A percentile compares a stretch with the other conserved stretches of the same genome.
Conservation (phyloP, 129 eudicot genomes). For the Oenanthe sinensis region DNA sequence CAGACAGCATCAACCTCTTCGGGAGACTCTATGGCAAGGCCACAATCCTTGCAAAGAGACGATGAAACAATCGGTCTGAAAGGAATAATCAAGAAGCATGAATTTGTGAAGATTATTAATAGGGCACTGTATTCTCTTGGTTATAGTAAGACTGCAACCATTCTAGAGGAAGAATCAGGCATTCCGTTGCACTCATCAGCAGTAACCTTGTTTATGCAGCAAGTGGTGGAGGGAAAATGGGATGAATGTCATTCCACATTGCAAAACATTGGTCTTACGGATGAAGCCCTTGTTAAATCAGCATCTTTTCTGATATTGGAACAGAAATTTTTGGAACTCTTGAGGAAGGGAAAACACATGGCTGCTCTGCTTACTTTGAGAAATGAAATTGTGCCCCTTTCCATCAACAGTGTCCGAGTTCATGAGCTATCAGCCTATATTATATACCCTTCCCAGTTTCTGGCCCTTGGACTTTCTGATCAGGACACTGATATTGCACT, state of each 20-base stretch:
- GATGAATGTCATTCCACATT: conserved; percentile 23
- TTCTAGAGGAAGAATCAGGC: conserved; percentile 31
- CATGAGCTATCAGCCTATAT: conserved; percentile 26
- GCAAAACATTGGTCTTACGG: conserved; percentile 20
- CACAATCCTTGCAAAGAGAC: conserved; percentile 20
- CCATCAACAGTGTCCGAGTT: conserved; percentile 18
- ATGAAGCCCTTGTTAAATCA: conserved; percentile 16
- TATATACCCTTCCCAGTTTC: conserved; percentile 12
- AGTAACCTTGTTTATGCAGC: conserved; percentile 20
- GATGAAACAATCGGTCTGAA: conserved; percentile 21
- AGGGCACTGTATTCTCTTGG: conserved; percentile 30
- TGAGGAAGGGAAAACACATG: conserved; percentile 16
- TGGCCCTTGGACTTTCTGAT: conserved; percentile 1
- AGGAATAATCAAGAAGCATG: conserved; percentile 28
- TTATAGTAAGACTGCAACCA: conserved; percentile 21
- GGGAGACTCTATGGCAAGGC: conserved; percentile 24
- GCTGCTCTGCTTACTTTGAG: conserved; percentile 26
- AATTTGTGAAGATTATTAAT: conserved; percentile 23
- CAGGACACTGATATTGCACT: conserved; percentile 6
- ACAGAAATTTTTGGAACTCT: conserved; percentile 24
- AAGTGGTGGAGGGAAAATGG: conserved; percentile 27
- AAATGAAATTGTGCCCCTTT: conserved; percentile 28
- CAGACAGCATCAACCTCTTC: conserved; percentile 16
- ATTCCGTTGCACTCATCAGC: conserved; percentile 19
- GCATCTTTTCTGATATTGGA: conserved; percentile 30